These are phyloP conservation scores for Rhodotorula sp. DNA, from an alignment of 1,284 basidiomycete species.

Conservation along the genomic window DNA sequence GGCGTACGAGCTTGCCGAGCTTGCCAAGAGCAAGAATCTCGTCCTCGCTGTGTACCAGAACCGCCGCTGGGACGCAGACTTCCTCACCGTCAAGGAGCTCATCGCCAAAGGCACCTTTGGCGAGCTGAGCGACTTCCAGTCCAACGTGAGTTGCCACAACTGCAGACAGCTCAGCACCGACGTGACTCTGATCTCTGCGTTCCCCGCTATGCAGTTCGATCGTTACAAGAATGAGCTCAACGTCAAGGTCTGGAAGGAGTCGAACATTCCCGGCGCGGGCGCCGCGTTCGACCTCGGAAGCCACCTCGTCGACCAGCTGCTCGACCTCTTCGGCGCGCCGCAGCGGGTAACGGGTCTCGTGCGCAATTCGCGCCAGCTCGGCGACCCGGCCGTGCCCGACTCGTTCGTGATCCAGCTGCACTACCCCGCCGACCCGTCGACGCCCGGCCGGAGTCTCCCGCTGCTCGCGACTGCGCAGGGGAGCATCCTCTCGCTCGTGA, in stretches of 20 bases:
- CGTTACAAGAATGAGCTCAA: conserved; percentile 67
- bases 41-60: conserved; percentile 66
- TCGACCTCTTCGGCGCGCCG: conserved; percentile 75
- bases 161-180: too few relatives aligned
- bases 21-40: conserved; percentile 67
- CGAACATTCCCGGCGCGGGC: conserved; percentile 40
- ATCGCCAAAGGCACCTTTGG: conserved; percentile 60
- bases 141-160: too few relatives aligned
- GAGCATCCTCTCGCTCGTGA: conserved; percentile 66
- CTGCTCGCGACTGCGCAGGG: conserved; percentile 69
- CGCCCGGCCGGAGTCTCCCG: conserved; percentile 55
- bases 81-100: conserved; percentile 69
- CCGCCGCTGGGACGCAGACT: conserved; percentile 79
- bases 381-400: conserved; percentile 67
- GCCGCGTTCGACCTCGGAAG: conserved; percentile 52
- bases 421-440: conserved; percentile 60
- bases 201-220: conserved; percentile 62
- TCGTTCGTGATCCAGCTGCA: conserved; percentile 55
- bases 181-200: conserved; percentile 40
- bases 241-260: conserved; percentile 58
- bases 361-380: conserved; percentile 67
- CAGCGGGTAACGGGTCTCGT: conserved; percentile 67
- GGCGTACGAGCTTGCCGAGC: conserved; percentile 65
- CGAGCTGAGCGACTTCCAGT: conserved; percentile 63
- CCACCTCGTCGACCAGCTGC: conserved; percentile 66